Evolutionary conservation across 2,329 filamentous ascomycete species (phyloP).

Genomic region (Plenodomus lindquistii): DNA sequence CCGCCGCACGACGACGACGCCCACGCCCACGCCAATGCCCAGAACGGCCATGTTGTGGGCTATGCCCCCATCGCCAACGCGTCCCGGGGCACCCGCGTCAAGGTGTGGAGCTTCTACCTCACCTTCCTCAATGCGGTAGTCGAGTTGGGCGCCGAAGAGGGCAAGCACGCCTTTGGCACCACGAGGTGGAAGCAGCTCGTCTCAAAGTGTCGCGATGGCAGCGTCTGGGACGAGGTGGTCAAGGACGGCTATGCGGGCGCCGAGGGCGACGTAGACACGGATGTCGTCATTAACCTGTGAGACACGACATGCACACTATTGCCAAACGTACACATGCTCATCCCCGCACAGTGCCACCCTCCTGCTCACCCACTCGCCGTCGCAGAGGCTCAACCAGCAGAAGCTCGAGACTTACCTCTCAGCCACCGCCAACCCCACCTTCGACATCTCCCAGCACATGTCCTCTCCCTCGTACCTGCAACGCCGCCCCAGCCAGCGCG

Average conservation of each 20-base stretch:
- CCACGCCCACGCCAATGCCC: conserved; percentile 17
- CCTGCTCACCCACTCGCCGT: conserved; percentile 83
- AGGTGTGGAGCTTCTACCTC: conserved; percentile 96
- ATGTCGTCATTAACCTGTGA: conserved; percentile 88
- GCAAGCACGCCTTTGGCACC: conserved; percentile 83
- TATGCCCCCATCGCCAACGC: conserved; percentile 77
- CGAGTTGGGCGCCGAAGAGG: conserved; percentile 86
- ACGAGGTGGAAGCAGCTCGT: conserved; percentile 83
- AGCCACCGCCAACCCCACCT: conserved; percentile 70
- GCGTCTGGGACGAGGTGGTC: conserved; percentile 93
- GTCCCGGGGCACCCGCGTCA: conserved; percentile 81
- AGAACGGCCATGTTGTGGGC: conserved; percentile 19
- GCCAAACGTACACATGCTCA: no score
- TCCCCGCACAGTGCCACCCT: conserved; percentile 71
- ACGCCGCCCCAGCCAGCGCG: conserved; percentile 35
- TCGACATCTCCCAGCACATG: conserved; percentile 71
- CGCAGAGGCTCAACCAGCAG: conserved; percentile 82
- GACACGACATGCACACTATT: no score
- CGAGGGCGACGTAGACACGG: conserved; percentile 89
- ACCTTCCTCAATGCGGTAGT: conserved; percentile 90
- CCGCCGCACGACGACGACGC: conserved; percentile 25
- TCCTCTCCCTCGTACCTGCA: conserved; percentile 47
- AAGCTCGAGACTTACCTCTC: conserved; percentile 88
- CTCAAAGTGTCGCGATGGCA: conserved; percentile 81
- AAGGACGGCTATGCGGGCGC: conserved; percentile 82